Percentiles rank a stretch among this genome's conserved stretches.
These are phyloP conservation scores for Coleophoma crateriformis DNA, from an alignment of 2,329 filamentous ascomycete species.

Conservation along the genomic window DNA sequence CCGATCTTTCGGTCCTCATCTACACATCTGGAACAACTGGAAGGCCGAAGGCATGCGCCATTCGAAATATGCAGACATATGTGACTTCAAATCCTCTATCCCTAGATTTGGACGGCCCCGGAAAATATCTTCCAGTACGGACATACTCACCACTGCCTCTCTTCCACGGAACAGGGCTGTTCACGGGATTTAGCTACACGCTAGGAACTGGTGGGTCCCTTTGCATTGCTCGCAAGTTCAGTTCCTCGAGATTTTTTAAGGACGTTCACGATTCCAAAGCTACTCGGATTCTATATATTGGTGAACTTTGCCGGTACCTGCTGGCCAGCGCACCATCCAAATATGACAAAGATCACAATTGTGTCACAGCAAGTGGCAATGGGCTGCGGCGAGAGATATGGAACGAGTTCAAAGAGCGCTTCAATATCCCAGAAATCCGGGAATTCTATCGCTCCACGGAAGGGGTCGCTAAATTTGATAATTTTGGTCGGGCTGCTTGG, in stretches of 20 bases:
- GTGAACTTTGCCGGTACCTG: constrained; percentile 43
- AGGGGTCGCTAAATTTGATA: constrained; percentile 38
- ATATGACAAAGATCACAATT: constrained; percentile 37
- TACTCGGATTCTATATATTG: constrained; percentile 39
- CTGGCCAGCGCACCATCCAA: constrained; percentile 36
- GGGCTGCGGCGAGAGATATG: constrained; percentile 41
- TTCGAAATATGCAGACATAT: constrained; percentile 31
- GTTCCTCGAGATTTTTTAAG: constrained; percentile 37
- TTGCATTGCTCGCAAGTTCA: constrained; percentile 39
- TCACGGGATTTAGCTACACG: constrained; percentile 34
- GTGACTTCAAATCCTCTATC: constrained; percentile 30
- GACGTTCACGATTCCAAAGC: constrained; percentile 35
- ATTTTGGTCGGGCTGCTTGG: constrained; percentile 32
- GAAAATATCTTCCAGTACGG: constrained; percentile 37
- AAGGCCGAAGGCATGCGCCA: constrained; percentile 38
- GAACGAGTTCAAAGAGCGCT: constrained; percentile 37
- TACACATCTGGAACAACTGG: constrained; percentile 44
- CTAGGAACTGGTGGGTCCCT: constrained; percentile 34
- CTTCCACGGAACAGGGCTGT: constrained; percentile 42
- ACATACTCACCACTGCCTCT: constrained; percentile 41
- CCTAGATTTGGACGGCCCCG: constrained; percentile 28
- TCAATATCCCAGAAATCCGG: constrained; percentile 36
- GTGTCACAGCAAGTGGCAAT: constrained; percentile 39
- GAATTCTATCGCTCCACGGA: constrained; percentile 43
- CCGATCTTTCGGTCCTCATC: constrained; percentile 33